Conservation (phyloP, 2,329 filamentous ascomycete species). For the Zymoseptoria ardabiliae region DNA sequence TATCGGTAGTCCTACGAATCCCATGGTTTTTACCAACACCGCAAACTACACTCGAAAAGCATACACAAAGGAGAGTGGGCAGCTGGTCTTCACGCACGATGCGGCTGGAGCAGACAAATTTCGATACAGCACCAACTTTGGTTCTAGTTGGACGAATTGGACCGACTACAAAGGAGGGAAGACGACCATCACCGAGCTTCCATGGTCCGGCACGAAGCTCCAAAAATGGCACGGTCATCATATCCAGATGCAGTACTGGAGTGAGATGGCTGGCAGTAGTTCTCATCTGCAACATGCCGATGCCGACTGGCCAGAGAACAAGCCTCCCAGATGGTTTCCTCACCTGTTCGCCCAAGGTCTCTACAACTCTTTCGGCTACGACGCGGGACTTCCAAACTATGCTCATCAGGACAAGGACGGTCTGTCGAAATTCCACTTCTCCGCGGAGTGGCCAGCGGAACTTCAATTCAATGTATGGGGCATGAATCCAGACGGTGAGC, state of each 20-base stretch:
- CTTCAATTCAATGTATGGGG: slow-evolving; percentile 58
- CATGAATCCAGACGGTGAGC: slow-evolving; percentile 53
- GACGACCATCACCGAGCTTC: slow-evolving; percentile 37
- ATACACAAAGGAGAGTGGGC: slow-evolving; percentile 31
- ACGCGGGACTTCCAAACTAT: slow-evolving; percentile 47
- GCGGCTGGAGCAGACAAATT: slow-evolving; percentile 53
- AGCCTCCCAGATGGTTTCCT: slow-evolving; percentile 44
- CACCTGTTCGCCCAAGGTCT: slow-evolving; percentile 54
- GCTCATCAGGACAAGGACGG: slow-evolving; percentile 39
- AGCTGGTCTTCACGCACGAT: slow-evolving; percentile 36
- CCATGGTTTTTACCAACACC: slow-evolving; percentile 46
- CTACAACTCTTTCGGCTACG: slow-evolving; percentile 56
- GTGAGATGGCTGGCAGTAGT: slow-evolving; percentile 48
- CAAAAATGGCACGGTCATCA: slow-evolving; percentile 55
- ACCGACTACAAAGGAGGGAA: slow-evolving; percentile 44
- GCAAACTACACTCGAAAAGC: slow-evolving; percentile 51
- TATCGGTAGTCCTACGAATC: slow-evolving; percentile 49
- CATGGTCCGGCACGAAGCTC: slow-evolving; percentile 48
- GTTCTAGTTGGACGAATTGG: slow-evolving; percentile 51
- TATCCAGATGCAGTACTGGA: slow-evolving; percentile 56
- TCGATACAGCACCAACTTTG: slow-evolving; percentile 55
- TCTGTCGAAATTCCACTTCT: slow-evolving; percentile 51
- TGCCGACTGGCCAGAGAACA: slow-evolving; percentile 31
- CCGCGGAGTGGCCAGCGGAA: slow-evolving; percentile 54
- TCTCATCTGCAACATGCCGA: slow-evolving; percentile 53